Evolutionary conservation across 495 filamentous ascomycete species (phyloP).

Genomic region (Neurospora tetraspora): DNA sequence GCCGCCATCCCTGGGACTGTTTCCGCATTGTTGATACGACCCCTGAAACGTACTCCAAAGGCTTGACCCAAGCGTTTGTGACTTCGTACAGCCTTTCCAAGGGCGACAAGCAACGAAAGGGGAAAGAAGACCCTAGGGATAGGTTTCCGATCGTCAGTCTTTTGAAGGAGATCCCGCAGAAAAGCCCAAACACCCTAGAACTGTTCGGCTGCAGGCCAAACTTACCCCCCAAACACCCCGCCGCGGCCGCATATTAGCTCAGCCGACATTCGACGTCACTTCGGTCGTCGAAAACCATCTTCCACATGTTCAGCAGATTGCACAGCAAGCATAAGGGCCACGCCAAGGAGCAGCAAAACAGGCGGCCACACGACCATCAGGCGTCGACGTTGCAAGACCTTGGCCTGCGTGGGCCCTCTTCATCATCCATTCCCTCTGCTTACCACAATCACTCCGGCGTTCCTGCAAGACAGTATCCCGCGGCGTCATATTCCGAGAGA

Average conservation of each 20-base stretch:
- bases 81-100: conserved; percentile 1
- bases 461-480: conserved; percentile 17
- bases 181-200: conserved; percentile 8
- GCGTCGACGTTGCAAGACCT: conserved; percentile 31
- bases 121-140: conserved; percentile 3
- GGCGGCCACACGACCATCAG: conserved; percentile 22
- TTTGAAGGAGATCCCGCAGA: conserved; percentile 16
- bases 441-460: conserved; percentile 17
- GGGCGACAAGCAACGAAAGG: neutral
- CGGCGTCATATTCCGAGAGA: conserved; percentile 33
- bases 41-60: conserved; percentile 24
- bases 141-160: conserved; percentile 11
- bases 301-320: conserved; percentile 43
- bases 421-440: conserved; percentile 27
- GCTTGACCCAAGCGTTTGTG: conserved; percentile 11
- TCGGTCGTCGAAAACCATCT: conserved; percentile 4
- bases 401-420: conserved; percentile 24
- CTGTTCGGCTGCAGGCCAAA: neutral
- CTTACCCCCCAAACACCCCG: neutral
- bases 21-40: conserved; percentile 29
- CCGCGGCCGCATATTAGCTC: neutral
- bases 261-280: conserved; percentile 5
- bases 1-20: conserved; percentile 7
- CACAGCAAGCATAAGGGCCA: conserved; percentile 28
- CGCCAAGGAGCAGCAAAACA: conserved; percentile 24